Conservation (phyloP, 2,329 filamentous ascomycete genomes). For the Westerdykella sp. region DNA sequence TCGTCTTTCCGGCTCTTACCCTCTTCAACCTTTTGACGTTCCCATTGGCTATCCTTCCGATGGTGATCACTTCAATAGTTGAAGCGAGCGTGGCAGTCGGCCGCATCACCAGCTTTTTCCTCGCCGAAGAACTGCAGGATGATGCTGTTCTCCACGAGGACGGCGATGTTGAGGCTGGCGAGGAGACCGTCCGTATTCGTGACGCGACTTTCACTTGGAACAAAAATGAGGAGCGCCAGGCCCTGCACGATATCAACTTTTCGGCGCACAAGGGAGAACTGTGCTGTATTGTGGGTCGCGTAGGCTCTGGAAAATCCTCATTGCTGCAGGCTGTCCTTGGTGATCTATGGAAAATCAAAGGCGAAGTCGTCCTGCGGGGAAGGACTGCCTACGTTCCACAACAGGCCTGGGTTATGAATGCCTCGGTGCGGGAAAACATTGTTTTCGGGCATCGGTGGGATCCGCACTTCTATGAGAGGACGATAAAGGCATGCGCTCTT, state of each 20-base stretch:
- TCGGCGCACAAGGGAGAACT: constrained; percentile 87
- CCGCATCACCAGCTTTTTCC: constrained; percentile 77
- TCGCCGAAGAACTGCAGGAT: constrained; percentile 80
- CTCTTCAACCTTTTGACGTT: constrained; percentile 96
- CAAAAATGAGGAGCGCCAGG: constrained; percentile 62
- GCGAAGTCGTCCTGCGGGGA: constrained; percentile 75
- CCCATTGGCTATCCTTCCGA: constrained; percentile 85
- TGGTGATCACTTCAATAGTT: constrained; percentile 96
- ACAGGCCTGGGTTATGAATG: constrained; percentile 94
- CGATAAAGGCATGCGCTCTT: constrained; percentile 84
- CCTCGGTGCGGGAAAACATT: constrained; percentile 94
- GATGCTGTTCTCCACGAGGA: constrained; percentile 70
- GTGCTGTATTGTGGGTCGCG: constrained; percentile 85
- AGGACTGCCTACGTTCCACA: constrained; percentile 87
- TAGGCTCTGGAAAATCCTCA: constrained; percentile 93
- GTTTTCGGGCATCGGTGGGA: constrained; percentile 94
- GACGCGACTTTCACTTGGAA: constrained; percentile 95
- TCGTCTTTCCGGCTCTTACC: constrained; percentile 88
- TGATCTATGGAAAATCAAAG: constrained; percentile 83
- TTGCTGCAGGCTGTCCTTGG: constrained; percentile 82
- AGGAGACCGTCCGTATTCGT: constrained; percentile 76
- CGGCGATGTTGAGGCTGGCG: constrained; percentile 67
- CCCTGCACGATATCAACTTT: constrained; percentile 78
- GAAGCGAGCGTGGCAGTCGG: constrained; percentile 90
- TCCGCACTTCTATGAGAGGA: constrained; percentile 87